Base-by-base conservation (phyloP, 169 alveolate genomes). In the Ophryocystis elektroscirrha region DNA sequence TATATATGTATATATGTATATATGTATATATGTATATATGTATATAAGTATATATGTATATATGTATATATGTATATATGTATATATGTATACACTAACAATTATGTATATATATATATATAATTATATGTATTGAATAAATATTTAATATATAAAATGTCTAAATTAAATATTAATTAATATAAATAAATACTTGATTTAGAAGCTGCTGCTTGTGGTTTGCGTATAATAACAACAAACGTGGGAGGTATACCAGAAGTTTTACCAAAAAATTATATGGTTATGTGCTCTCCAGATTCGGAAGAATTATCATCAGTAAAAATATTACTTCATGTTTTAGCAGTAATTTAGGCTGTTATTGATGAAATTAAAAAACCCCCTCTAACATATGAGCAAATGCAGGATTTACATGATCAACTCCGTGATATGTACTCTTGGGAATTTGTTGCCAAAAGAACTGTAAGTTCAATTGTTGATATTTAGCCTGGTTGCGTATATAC, bases 181-280 rank as follows among this genome's bases (percentile, higher is more conserved):
- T n/a, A n/a, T n/a, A n/a, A n/a, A n/a, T n/a, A n/a, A n/a, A n/a
- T n/a, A n/a, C n/a, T n/a, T 9, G 48, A n/a, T n/a, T n/a, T 56
- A 18, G 99, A 94, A 65, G 99, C 99, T 18, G 99, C 97, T 12
- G 81, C 95, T n/a, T 86, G 96, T 39, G 99, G 99, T 3, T 69
- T 94, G 18, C 70, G 83, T 47, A 89, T 88, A 15, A 96, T 94
- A 4, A 74, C 96, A 0, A 89, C 99, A 18, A 74, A 85, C 62
- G 98, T 91, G 12, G 99, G 99, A 6, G 99, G 99, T 1, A 84
- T 90, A 0, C 90, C 93, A 0, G 98, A 91, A 49, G 86, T 71
- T n/a, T 42, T 42, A 16, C 48, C 48, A 1, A 28, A 28, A 9
- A 24, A 28, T 9, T 24, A 24, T 28, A 42, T 42, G 2, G 36